A percentile compares a stretch with the other conserved stretches of the same genome.
Conservation (phyloP, 2,329 filamentous ascomycete genomes). For the Beauveria asiatica region DNA sequence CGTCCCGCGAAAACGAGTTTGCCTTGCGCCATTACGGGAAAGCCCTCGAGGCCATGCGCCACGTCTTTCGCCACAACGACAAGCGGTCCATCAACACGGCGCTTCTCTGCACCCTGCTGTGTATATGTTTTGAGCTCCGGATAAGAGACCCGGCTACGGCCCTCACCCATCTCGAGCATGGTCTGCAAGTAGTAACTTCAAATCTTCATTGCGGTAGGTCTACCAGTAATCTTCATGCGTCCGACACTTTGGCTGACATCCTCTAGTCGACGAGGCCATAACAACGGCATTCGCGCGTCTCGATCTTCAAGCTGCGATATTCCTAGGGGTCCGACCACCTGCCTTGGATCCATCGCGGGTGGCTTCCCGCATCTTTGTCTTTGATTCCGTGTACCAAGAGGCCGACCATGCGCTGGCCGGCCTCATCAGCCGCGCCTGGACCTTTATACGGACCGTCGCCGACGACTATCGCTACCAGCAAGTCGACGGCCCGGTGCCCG, state of each 20-base stretch:
- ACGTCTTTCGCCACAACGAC: constrained; percentile 7
- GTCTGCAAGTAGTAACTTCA: constrained; percentile 9
- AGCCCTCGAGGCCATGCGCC: constrained; percentile 9
- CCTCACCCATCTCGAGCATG: constrained; percentile 12
- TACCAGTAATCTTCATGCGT: too few species aligned
- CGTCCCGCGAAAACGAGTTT: constrained; percentile 8
- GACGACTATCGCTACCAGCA: constrained; percentile 11
- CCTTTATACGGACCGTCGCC: constrained; percentile 11
- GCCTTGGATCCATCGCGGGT: constrained; percentile 4
- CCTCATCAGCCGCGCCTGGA: constrained; percentile 6
- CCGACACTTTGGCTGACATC: too few species aligned
- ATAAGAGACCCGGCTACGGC: constrained; percentile 9
- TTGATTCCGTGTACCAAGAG: constrained; percentile 9
- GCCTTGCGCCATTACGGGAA: constrained; percentile 11
- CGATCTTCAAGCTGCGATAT: constrained; percentile 12
- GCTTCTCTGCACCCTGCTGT: constrained; percentile 13
- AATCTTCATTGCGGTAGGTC: constrained; percentile 10
- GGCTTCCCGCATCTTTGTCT: constrained; percentile 8
- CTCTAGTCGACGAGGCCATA: constrained; percentile 12
- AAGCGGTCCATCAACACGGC: constrained; percentile 10
- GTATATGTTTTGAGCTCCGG: constrained; percentile 15
- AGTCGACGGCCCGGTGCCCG: background rate
- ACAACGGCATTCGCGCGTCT: constrained; percentile 11
- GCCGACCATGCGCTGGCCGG: constrained; percentile 8
- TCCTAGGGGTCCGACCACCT: constrained; percentile 11